These are phyloP conservation scores for Amanita molliuscula DNA, from an alignment of 768 basidiomycete genomes.

Conservation along the genomic window DNA sequence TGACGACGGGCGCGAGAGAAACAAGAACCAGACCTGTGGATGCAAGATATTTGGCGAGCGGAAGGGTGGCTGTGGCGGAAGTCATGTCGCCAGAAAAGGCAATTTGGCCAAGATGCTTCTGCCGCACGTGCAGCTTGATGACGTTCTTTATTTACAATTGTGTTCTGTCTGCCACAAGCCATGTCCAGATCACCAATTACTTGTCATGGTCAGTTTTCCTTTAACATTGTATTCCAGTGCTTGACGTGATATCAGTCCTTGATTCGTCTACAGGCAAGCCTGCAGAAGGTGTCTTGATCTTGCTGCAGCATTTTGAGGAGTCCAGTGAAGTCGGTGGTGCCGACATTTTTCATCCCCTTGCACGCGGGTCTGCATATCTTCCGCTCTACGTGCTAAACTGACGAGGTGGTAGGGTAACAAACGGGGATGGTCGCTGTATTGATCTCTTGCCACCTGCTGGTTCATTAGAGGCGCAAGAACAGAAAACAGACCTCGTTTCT, in stretches of 20 bases:
- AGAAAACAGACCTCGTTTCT: conserved; percentile 34
- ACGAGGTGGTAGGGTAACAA: conserved; percentile 44
- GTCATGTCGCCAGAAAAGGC: conserved; percentile 17
- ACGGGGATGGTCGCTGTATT: conserved; percentile 75
- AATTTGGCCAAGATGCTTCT: too few species aligned
- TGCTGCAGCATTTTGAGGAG: conserved; percentile 41
- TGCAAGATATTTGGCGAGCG: conserved; percentile 85
- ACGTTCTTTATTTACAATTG: too few species aligned
- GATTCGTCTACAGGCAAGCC: conserved; percentile 81
- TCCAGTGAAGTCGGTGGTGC: conserved; percentile 19
- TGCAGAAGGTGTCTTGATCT: conserved; percentile 56
- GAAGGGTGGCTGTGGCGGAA: conserved; percentile 34
- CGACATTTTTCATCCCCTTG: conserved; percentile 43
- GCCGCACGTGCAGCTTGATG: background rate
- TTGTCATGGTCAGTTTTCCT: conserved; percentile 60
- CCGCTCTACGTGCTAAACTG: conserved; percentile 2
- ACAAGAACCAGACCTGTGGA: conserved; percentile 55
- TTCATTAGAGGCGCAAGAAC: conserved; percentile 31
- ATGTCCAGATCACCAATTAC: conserved; percentile 76
- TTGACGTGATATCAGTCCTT: conserved; percentile 37
- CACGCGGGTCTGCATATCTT: conserved; percentile 43
- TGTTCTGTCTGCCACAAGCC: too few species aligned
- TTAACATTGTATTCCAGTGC: background rate
- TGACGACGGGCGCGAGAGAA: conserved; percentile 12
- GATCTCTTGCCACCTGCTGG: conserved; percentile 53